Conservation (phyloP, 164 flowering plant species). For the Cinnamomum chago region DNA sequence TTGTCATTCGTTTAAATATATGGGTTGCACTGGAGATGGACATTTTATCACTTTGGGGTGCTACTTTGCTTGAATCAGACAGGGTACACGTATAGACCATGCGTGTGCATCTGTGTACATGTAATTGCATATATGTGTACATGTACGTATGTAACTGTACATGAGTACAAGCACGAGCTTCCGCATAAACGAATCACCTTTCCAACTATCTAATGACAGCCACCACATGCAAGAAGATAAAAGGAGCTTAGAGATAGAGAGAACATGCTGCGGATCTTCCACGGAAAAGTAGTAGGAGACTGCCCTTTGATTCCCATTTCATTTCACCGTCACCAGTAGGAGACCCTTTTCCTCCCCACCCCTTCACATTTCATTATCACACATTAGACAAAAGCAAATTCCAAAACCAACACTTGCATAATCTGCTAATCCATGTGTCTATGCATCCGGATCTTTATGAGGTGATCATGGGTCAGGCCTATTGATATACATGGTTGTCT, state of each 20-base stretch:
- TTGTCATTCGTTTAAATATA: neutral
- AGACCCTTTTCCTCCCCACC: neutral
- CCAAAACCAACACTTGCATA: too few species aligned
- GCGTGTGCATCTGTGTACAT: neutral
- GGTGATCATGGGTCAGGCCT: too few species aligned
- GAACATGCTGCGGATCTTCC: constrained; percentile 8
- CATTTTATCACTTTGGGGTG: neutral
- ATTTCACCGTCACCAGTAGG: neutral
- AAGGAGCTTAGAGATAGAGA: neutral
- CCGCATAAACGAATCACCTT: constrained; percentile 5
- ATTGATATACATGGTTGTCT: too few species aligned
- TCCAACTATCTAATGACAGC: neutral
- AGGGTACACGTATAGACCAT: neutral
- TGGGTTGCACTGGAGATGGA: neutral
- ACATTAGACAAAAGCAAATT: too few species aligned
- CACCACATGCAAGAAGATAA: neutral
- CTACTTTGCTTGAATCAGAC: too few species aligned
- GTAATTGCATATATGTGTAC: neutral
- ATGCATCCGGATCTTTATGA: too few species aligned
- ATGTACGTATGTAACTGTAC: neutral
- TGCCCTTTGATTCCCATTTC: neutral
- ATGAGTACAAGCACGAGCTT: neutral
- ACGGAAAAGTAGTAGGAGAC: neutral
- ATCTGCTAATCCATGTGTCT: too few species aligned
- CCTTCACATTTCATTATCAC: too few species aligned